Conservation (phyloP, 2,329 filamentous ascomycete genomes). For the Nannizziopsis barbatae region DNA sequence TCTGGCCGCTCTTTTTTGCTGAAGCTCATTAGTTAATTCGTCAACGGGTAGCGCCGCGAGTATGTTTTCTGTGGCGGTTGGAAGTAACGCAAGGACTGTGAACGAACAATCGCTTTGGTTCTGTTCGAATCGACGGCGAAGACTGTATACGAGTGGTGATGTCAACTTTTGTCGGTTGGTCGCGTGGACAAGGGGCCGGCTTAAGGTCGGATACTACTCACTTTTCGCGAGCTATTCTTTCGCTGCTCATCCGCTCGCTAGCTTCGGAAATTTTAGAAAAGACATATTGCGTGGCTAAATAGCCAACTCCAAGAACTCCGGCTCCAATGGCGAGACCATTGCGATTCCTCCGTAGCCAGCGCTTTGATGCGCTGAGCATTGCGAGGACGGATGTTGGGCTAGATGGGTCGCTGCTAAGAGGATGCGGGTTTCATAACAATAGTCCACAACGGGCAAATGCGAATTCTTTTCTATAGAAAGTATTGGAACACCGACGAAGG, state of each 20-base stretch:
- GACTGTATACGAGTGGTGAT: constrained; percentile 43
- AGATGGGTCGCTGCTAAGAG: too few species aligned
- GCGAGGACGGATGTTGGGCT: constrained; percentile 13
- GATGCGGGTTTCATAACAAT: too few species aligned
- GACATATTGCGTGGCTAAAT: constrained; percentile 87
- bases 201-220: constrained; percentile 35
- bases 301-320: constrained; percentile 78
- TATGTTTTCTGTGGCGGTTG: constrained; percentile 82
- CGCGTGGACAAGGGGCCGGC: neutral
- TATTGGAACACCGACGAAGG: too few species aligned
- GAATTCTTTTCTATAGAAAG: too few species aligned
- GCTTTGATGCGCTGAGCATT: constrained; percentile 64
- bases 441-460: too few species aligned
- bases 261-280: constrained; percentile 84
- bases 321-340: constrained; percentile 79
- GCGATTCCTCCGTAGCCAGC: constrained; percentile 86
- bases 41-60: constrained; percentile 82
- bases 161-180: neutral
- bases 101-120: constrained; percentile 99
- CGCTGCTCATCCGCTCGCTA: constrained; percentile 90
- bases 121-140: constrained; percentile 92
- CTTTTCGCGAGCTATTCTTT: constrained; percentile 95
- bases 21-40: constrained; percentile 81
- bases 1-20: constrained; percentile 77
- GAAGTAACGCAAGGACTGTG: constrained; percentile 88